Conservation (phyloP, 116 monocot species). For the Phalaenopsis hybrid region DNA sequence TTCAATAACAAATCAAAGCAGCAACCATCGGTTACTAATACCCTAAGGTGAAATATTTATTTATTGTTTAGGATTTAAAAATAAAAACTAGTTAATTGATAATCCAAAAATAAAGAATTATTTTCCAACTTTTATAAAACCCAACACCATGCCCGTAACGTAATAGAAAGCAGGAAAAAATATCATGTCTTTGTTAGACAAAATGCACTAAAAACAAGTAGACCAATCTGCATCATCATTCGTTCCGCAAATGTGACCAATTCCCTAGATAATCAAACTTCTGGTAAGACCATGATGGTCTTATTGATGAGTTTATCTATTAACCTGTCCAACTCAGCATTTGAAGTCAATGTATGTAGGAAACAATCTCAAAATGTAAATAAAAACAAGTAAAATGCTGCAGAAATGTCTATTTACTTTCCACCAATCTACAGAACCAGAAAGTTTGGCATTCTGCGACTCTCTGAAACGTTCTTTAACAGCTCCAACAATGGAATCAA, state of each 20-base stretch:
- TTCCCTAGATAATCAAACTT: neutral
- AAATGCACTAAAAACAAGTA: neutral
- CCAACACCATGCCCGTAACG: neutral
- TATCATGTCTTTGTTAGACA: neutral
- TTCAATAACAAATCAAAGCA: neutral
- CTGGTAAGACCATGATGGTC: neutral
- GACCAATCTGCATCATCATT: neutral
- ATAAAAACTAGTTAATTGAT: neutral
- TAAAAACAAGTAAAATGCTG: neutral
- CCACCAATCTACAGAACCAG: constrained; percentile 80
- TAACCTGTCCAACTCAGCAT: neutral
- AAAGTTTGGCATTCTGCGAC: constrained; percentile 52
- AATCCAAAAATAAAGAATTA: neutral
- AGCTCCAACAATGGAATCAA: constrained; percentile 65
- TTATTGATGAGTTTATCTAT: neutral
- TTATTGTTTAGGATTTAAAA: neutral
- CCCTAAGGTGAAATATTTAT: neutral
- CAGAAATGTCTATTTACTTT: constrained; percentile 45
- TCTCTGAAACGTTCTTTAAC: constrained; percentile 52
- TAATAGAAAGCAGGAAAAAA: neutral
- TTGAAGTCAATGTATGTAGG: neutral
- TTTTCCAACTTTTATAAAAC: neutral
- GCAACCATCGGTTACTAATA: neutral
- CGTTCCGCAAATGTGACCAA: neutral
- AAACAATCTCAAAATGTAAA: neutral